Evolutionary conservation across 2,329 filamentous ascomycete genomes (phyloP).

Genomic region (Camptophora hylomeconis): DNA sequence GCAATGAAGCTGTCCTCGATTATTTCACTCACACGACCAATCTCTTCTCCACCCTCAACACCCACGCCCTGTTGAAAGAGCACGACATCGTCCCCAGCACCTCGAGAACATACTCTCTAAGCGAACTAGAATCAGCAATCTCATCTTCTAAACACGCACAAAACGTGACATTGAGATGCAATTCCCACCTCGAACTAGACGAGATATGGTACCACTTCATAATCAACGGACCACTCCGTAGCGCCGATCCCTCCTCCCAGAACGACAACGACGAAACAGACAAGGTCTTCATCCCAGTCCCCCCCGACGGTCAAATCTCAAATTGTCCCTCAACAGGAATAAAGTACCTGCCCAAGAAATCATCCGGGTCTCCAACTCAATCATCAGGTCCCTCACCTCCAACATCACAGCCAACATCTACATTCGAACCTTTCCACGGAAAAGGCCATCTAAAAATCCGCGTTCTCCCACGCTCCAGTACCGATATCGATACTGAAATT

Average conservation of each 20-base stretch:
- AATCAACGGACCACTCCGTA: constrained; percentile 33
- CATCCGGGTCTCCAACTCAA: constrained; percentile 7
- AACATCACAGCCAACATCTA: constrained; percentile 19
- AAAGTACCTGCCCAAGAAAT: constrained; percentile 49
- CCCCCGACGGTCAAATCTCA: constrained; percentile 41
- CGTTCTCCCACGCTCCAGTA: constrained; percentile 5
- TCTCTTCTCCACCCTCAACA: constrained; percentile 53
- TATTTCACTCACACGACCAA: constrained; percentile 55
- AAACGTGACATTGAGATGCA: constrained; percentile 48
- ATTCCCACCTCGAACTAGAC: constrained; percentile 33
- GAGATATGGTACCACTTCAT: constrained; percentile 55
- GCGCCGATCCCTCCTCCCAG: constrained; percentile 19
- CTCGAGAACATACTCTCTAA: constrained; percentile 44
- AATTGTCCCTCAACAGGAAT: constrained; percentile 51
- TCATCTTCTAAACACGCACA: constrained; percentile 39
- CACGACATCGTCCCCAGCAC: constrained; percentile 46
- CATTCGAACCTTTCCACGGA: constrained; percentile 38
- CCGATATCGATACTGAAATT: background rate
- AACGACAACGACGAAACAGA: constrained; percentile 41
- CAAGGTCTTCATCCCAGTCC: constrained; percentile 20
- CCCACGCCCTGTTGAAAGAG: constrained; percentile 47
- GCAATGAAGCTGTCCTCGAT: constrained; percentile 47
- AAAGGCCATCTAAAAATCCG: constrained; percentile 46
- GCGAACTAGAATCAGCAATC: constrained; percentile 47
- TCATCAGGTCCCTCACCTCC: constrained; percentile 10